Conservation (phyloP, 2,329 filamentous ascomycete genomes). For the Cadophora malorum region DNA sequence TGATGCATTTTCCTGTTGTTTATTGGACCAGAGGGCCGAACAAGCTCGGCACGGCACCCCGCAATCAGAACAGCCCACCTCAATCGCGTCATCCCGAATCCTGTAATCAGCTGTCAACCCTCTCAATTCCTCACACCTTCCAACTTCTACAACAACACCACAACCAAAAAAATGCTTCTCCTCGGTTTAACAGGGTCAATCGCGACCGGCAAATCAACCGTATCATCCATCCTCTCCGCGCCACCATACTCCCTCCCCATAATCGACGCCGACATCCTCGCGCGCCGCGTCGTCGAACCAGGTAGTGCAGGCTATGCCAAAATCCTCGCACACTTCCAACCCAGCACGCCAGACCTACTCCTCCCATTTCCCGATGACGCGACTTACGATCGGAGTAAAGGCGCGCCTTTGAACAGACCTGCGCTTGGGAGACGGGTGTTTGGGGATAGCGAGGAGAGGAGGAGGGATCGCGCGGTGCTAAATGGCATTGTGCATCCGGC, state of each 20-base stretch:
- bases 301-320: constrained; percentile 83
- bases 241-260: constrained; percentile 87
- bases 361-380: constrained; percentile 62
- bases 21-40: neutral
- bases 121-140: neutral
- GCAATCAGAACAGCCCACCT: constrained; percentile 15
- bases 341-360: constrained; percentile 85
- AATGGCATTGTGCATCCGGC: constrained; percentile 94
- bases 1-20: too few species aligned
- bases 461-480: constrained; percentile 75
- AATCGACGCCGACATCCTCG: constrained; percentile 91
- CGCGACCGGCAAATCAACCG: constrained; percentile 97
- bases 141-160: neutral
- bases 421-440: constrained; percentile 88
- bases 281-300: constrained; percentile 92
- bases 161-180: constrained; percentile 72
- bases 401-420: constrained; percentile 81
- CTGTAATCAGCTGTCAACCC: too few species aligned
- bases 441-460: constrained; percentile 73
- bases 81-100: constrained; percentile 15
- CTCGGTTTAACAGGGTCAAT: constrained; percentile 97
- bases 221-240: constrained; percentile 80
- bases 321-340: constrained; percentile 81
- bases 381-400: constrained; percentile 63
- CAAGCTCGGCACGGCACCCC: constrained; percentile 9